Percentiles rank a stretch among this genome's conserved stretches.
Conservation (phyloP, 2,329 filamentous ascomycete species). For the Arthrocladium fulminans region DNA sequence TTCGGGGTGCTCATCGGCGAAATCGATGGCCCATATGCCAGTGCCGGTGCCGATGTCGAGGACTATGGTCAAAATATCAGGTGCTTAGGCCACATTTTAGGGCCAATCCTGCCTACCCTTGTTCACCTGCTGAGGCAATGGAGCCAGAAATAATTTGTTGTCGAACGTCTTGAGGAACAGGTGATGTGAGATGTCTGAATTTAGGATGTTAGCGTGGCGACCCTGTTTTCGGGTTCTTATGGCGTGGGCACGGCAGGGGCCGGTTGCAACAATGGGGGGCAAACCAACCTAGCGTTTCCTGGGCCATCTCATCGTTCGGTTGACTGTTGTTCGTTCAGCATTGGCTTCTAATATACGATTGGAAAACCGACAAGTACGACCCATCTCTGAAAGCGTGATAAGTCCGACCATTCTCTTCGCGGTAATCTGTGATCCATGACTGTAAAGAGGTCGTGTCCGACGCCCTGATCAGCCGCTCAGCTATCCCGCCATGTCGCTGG, state of each 20-base stretch:
- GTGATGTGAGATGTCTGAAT: neutral
- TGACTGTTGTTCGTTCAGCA: neutral
- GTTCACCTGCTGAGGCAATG: neutral
- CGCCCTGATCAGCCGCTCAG: neutral
- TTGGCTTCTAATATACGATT: neutral
- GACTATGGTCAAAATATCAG: slow-evolving; percentile 19
- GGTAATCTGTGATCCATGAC: slow-evolving; percentile 12
- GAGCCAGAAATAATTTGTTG: slow-evolving; percentile 10
- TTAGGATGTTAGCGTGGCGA: neutral
- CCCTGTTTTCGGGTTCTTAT: neutral
- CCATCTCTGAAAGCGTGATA: slow-evolving; percentile 19
- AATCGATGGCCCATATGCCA: too few species aligned
- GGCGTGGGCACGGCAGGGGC: neutral
- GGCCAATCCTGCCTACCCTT: slow-evolving; percentile 11
- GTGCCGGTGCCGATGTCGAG: slow-evolving; percentile 23
- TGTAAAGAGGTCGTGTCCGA: neutral
- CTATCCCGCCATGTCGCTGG: neutral
- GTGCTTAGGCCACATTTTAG: slow-evolving; percentile 15
- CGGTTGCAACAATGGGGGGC: neutral
- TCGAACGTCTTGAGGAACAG: neutral
- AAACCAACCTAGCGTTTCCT: neutral
- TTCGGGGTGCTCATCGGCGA: slow-evolving; percentile 20
- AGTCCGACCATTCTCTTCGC: slow-evolving; percentile 23
- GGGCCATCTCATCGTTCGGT: slow-evolving; percentile 17
- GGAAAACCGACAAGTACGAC: slow-evolving; percentile 6